phyloP scores from a whole-genome alignment of 805 yeast genomes.

The Yarrowia divulgata region DNA sequence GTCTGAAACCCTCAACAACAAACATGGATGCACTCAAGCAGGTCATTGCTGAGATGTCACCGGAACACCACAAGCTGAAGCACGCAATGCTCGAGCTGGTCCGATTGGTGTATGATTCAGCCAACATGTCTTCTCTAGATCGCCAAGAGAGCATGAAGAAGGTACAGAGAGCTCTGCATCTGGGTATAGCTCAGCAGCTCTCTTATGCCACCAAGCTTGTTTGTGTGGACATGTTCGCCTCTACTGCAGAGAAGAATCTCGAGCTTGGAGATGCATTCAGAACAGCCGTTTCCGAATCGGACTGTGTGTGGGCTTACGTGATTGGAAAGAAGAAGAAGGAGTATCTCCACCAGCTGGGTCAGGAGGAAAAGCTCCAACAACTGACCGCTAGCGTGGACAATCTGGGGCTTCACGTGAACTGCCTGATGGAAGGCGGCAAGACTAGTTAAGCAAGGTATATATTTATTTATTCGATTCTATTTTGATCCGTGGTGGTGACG shows the following conservation, averaged over 20 bases:
- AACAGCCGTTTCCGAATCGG: background rate
- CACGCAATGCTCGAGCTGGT: constrained; percentile 1
- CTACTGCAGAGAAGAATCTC: constrained; percentile 1
- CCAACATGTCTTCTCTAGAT: background rate
- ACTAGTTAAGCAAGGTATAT: background rate
- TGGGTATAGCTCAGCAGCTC: constrained; percentile 1
- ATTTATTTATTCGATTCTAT: constrained; percentile 18
- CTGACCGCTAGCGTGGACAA: background rate
- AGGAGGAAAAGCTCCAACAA: background rate
- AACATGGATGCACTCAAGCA: constrained; percentile 8
- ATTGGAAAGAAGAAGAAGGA: constrained; percentile 8
- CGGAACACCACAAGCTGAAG: background rate
- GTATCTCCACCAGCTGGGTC: constrained; percentile 8
- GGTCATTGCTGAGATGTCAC: background rate
- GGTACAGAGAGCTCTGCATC: background rate
- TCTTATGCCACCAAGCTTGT: background rate
- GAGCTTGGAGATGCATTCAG: background rate
- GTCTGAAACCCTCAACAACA: background rate
- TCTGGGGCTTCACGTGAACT: background rate
- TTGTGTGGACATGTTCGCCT: background rate
- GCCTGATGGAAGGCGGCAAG: background rate
- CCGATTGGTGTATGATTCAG: background rate
- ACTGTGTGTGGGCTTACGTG: constrained; percentile 9
- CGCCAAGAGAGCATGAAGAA: constrained; percentile 2
- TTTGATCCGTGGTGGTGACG: background rate